phyloP scores from a whole-genome alignment of 768 basidiomycete genomes.

The Boletus sp. region DNA sequence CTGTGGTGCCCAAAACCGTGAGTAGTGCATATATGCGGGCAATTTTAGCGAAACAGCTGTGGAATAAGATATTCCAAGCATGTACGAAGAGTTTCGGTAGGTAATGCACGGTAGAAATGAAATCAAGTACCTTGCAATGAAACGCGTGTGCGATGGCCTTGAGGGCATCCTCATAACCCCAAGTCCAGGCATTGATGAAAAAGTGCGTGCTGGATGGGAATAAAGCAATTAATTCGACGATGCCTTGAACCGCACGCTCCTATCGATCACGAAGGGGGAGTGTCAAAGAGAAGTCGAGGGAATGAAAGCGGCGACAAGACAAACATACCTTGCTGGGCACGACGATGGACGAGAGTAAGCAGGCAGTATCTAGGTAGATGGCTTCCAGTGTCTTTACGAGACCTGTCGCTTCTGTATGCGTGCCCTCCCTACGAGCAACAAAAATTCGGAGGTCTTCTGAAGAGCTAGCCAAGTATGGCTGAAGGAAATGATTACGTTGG shows the following conservation, averaged over 20 bases:
- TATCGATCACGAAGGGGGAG: conserved; percentile 28
- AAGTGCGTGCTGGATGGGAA: conserved; percentile 69
- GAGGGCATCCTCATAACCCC: conserved; percentile 92
- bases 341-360: conserved; percentile 47
- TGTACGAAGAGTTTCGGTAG: not conserved
- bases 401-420: conserved; percentile 19
- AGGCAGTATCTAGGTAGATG: conserved; percentile 83
- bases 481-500: conserved; percentile 64
- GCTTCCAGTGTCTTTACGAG: conserved; percentile 58
- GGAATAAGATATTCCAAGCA: not conserved
- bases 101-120: not conserved
- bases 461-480: conserved; percentile 56
- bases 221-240: conserved; percentile 65
- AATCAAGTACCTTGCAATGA: conserved; percentile 46
- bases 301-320: no score
- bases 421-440: conserved; percentile 24
- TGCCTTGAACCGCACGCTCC: conserved; percentile 62
- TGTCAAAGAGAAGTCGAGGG: not conserved
- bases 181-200: conserved; percentile 93
- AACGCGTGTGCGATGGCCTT: conserved; percentile 72
- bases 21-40: conserved; percentile 10
- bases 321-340: conserved; percentile 58
- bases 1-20: conserved; percentile 33
- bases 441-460: conserved; percentile 23
- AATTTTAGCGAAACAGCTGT: not conserved